A percentile compares a stretch with the other conserved stretches of the same genome.
Conservation (phyloP, 2,329 filamentous ascomycete genomes). For the Sphaerulina vaccinii region DNA sequence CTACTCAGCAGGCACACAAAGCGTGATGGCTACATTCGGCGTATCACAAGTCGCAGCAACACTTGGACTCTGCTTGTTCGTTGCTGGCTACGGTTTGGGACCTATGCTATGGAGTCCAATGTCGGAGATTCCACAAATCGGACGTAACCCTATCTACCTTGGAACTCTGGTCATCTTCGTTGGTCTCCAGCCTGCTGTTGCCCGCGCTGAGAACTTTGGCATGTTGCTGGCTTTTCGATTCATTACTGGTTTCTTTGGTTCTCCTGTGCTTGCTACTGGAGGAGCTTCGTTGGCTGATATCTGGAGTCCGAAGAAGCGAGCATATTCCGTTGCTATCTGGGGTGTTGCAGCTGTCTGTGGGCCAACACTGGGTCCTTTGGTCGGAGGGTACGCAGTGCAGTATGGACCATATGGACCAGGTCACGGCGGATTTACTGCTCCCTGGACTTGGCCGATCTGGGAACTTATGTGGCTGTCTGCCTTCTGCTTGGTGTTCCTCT, state of each 20-base stretch:
- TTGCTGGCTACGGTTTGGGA: slow-evolving; percentile 52
- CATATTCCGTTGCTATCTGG: slow-evolving; percentile 44
- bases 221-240: slow-evolving; percentile 56
- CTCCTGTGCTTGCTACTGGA: slow-evolving; percentile 47
- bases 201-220: slow-evolving; percentile 52
- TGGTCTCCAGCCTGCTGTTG: slow-evolving; percentile 49
- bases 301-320: slow-evolving; percentile 40
- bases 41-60: slow-evolving; percentile 48
- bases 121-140: slow-evolving; percentile 51
- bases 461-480: slow-evolving; percentile 43
- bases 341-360: slow-evolving; percentile 43
- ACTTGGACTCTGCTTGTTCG: slow-evolving; percentile 52
- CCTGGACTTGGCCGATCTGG: slow-evolving; percentile 40
- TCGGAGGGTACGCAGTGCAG: slow-evolving; percentile 45
- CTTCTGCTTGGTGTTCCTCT: slow-evolving; percentile 40
- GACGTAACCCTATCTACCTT: slow-evolving; percentile 52
- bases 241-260: slow-evolving; percentile 53
- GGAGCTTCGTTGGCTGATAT: slow-evolving; percentile 48
- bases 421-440: slow-evolving; percentile 32
- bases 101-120: slow-evolving; percentile 49
- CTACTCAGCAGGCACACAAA: slow-evolving; percentile 48
- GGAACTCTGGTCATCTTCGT: slow-evolving; percentile 51
- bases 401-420: slow-evolving; percentile 23
- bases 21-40: slow-evolving; percentile 46
- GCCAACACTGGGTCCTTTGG: slow-evolving; percentile 38